Evolutionary conservation across 2,329 filamentous ascomycete genomes (phyloP), one percentile per base, ranked within the genome.

Genomic region (Coccinonectria pachysandricola): DNA sequence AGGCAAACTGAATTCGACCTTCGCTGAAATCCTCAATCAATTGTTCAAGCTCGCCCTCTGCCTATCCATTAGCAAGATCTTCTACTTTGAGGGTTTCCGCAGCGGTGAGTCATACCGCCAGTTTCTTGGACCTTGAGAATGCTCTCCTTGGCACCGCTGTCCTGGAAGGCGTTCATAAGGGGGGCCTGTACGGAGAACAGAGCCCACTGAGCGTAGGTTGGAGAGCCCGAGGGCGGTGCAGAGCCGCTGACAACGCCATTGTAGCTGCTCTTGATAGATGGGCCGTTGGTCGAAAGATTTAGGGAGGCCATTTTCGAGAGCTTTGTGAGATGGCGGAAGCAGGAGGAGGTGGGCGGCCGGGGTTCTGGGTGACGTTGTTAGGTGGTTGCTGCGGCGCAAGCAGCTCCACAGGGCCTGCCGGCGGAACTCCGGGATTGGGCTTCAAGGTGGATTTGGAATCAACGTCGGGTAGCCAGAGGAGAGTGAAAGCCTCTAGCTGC

Each of bases 21-120:
- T 98, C 91, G 42, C 79, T 96, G 59, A 98, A 94, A 39, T 98
- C 91, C 43, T 98, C 91, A 44, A 93, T 73, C 32, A 98, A 67
- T 40, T 95, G 86, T 31, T 75, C 64, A 36, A 98, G 66, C 57
- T 98, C 88, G 37, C 91, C 91, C 61, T 95, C 87, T 91, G 50
- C 28, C 17, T 28, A 28, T 17, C 20, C 30, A 34, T 46, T 37
- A 49, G 45, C 26, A 27, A 27, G 24, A 19, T n/a, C n/a, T 16
- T 22, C 15, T 19, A 20, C 17, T 21, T 17, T 9, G 20, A 18
- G 22, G 27, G 20, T 20, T 21, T 15, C 8, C 21, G 15, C 16
- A 13, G 13, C 13, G 32, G 21, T 30, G 26, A 17, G 16, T 21
- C 57, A 46, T 57, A 88, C 84, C 82, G 64, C 87, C 88, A 24